Evolutionary conservation across 768 basidiomycete genomes (phyloP).

Genomic region (Lentinula edodes): DNA sequence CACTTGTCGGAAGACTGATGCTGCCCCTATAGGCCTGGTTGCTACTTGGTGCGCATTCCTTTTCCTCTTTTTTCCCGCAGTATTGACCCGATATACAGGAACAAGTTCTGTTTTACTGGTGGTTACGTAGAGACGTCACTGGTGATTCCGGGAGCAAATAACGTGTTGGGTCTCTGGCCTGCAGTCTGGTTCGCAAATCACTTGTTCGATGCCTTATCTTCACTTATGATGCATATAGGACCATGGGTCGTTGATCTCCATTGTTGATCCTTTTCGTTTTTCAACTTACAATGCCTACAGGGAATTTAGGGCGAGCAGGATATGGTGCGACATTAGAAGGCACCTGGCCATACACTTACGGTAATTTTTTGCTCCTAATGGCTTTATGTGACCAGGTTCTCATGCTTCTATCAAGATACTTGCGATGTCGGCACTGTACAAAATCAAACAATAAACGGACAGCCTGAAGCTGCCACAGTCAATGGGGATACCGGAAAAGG

Average conservation of each 20-base stretch:
- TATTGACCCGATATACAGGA: constrained; percentile 43
- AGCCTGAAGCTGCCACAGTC: constrained; percentile 31
- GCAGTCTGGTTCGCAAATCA: constrained; percentile 57
- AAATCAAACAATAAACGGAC: constrained; percentile 46
- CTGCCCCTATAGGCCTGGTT: constrained; percentile 1
- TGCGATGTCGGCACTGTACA: constrained; percentile 56
- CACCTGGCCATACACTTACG: constrained; percentile 41
- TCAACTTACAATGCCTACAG: background rate
- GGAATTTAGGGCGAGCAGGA: constrained; percentile 33
- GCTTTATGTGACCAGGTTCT: background rate
- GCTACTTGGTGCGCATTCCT: constrained; percentile 14
- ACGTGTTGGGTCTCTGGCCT: constrained; percentile 71
- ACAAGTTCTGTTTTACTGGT: constrained; percentile 88
- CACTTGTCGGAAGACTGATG: background rate
- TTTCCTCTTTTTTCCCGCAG: constrained; percentile 34
- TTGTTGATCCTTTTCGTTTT: constrained; percentile 40
- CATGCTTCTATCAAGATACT: constrained; percentile 15
- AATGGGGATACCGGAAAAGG: constrained; percentile 26
- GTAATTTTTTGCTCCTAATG: background rate
- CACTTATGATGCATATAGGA: constrained; percentile 13
- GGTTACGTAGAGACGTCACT: constrained; percentile 68
- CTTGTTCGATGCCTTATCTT: constrained; percentile 17
- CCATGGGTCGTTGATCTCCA: constrained; percentile 48
- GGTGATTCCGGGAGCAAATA: constrained; percentile 62
- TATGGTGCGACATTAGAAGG: constrained; percentile 53